These are phyloP conservation scores for Canavalia ensiformis DNA, from an alignment of 306 rosid species.

Conservation along the genomic window DNA sequence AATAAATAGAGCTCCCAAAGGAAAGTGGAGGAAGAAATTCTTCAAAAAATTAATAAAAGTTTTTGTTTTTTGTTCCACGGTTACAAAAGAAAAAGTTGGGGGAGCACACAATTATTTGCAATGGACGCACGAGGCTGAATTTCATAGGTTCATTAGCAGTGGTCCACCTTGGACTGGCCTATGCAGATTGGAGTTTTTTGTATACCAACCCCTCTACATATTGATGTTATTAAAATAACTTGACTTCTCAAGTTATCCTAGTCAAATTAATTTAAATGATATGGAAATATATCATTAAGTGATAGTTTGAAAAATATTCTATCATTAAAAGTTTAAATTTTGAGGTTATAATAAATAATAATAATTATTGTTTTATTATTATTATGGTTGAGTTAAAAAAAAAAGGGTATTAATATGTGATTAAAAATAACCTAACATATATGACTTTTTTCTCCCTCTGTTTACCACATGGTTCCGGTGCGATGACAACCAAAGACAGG, in stretches of 20 bases:
- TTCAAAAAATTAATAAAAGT: no score
- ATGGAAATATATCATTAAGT: background rate
- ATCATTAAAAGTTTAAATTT: no score
- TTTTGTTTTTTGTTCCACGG: no score
- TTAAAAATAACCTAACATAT: background rate
- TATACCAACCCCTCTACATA: background rate
- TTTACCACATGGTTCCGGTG: background rate
- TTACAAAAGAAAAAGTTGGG: no score
- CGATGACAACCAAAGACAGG: constrained; percentile 36
- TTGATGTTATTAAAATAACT: background rate
- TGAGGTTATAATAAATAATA: no score
- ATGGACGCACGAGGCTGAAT: background rate
- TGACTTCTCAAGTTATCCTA: background rate
- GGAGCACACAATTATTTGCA: no score
- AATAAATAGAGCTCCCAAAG: no score
- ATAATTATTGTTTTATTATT: no score
- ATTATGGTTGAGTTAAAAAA: no score
- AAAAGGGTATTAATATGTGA: background rate
- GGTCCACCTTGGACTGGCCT: background rate
- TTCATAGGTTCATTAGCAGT: background rate
- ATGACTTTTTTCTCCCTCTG: background rate
- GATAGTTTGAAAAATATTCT: no score
- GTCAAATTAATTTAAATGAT: background rate
- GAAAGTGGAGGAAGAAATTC: no score
- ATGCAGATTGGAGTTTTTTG: background rate